Conservation (phyloP, 2,329 filamentous ascomycete genomes). For the Colletotrichum melonis region DNA sequence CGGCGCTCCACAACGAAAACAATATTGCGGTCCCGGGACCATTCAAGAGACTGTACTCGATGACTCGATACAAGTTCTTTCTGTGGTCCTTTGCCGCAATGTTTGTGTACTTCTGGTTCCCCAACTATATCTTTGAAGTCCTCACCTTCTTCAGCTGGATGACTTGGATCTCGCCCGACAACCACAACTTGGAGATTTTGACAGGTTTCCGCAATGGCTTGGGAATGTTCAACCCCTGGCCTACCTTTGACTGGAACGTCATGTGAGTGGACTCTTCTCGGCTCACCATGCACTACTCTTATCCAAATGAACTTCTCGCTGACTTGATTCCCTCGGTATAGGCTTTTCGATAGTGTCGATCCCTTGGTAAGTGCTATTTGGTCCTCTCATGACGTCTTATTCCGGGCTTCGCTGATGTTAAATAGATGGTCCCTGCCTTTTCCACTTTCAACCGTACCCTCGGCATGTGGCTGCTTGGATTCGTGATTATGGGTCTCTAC, state of each 20-base stretch:
- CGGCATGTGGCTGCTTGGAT: slow-evolving; percentile 43
- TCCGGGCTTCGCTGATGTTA: not conserved
- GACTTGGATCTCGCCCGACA: slow-evolving; percentile 62
- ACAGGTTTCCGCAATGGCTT: slow-evolving; percentile 51
- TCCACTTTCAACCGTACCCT: slow-evolving; percentile 48
- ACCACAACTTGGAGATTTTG: slow-evolving; percentile 49
- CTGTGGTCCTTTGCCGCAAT: slow-evolving; percentile 54
- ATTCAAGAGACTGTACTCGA: slow-evolving; percentile 51
- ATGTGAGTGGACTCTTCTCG: slow-evolving; percentile 21
- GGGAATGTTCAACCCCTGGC: slow-evolving; percentile 55
- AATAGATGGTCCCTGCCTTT: slow-evolving; percentile 47
- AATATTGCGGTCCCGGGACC: slow-evolving; percentile 54
- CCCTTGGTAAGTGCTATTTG: slow-evolving; percentile 2
- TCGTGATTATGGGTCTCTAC: slow-evolving; percentile 45
- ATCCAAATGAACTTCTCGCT: not conserved
- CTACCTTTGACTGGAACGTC: slow-evolving; percentile 59
- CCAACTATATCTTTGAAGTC: slow-evolving; percentile 61
- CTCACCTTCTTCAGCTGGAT: slow-evolving; percentile 63
- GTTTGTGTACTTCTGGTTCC: slow-evolving; percentile 67
- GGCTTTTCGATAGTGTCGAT: slow-evolving; percentile 38
- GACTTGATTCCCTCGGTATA: not conserved
- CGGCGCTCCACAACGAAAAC: slow-evolving; percentile 57
- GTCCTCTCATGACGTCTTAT: too few species aligned
- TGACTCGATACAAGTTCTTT: slow-evolving; percentile 61
- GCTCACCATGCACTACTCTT: not conserved